These are phyloP conservation scores for Tulasnella sp. DNA, from an alignment of 768 basidiomycete genomes.

Conservation along the genomic window DNA sequence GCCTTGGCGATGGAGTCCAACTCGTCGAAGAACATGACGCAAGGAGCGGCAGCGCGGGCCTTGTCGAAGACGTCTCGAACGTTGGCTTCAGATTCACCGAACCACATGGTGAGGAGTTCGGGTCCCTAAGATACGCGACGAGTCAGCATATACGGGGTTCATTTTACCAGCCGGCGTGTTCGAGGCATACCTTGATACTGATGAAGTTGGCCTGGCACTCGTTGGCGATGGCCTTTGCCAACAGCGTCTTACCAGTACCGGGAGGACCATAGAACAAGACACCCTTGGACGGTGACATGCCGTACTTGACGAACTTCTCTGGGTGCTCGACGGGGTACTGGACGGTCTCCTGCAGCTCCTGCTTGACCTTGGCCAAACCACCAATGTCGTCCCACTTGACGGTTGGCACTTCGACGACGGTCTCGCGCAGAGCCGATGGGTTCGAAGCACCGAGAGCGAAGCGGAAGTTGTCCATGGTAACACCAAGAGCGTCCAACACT, in stretches of 20 bases:
- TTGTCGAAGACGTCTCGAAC: constrained; percentile 99
- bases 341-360: constrained; percentile 97
- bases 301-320: constrained; percentile 99
- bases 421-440: constrained; percentile 97
- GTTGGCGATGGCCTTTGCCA: constrained; percentile 98
- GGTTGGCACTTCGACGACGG: constrained; percentile 97
- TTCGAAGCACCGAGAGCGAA: constrained; percentile 97
- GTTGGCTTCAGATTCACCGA: constrained; percentile 99
- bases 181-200: constrained; percentile 74
- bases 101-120: constrained; percentile 99
- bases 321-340: constrained; percentile 99
- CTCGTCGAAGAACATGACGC: constrained; percentile 99
- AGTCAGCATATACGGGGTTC: not conserved
- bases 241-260: constrained; percentile 98
- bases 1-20: constrained; percentile 98
- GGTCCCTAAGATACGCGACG: constrained; percentile 58
- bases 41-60: constrained; percentile 96
- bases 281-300: constrained; percentile 99
- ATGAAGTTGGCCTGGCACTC: constrained; percentile 99
- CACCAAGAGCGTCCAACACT: constrained; percentile 96
- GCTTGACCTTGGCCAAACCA: constrained; percentile 99
- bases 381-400: constrained; percentile 99
- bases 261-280: constrained; percentile 99
- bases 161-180: not conserved
- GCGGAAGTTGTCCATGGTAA: constrained; percentile 99